Percentiles rank a stretch among this genome's conserved stretches.
phyloP scores from a whole-genome alignment of 1,284 basidiomycete species.

The Ceratobasidium sp. region DNA sequence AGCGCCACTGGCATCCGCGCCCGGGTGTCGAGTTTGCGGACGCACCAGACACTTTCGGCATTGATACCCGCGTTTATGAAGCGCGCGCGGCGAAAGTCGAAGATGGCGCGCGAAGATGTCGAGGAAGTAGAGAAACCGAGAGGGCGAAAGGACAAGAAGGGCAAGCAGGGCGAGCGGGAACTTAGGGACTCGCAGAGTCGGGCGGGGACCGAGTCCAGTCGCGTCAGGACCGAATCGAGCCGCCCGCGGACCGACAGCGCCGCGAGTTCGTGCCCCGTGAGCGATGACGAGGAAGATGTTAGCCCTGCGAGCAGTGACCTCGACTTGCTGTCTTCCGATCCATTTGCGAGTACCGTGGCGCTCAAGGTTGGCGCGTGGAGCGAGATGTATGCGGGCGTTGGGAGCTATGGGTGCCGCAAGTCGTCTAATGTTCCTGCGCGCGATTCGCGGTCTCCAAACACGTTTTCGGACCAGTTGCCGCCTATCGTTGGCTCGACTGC shows the following conservation, averaged over 20 bases:
- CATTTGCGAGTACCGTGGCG: slow-evolving; percentile 36
- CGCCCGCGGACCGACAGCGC: slow-evolving; percentile 16
- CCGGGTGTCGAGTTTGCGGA: slow-evolving; percentile 41
- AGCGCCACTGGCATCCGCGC: slow-evolving; percentile 27
- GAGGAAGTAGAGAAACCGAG: slow-evolving; percentile 1
- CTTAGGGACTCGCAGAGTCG: not conserved
- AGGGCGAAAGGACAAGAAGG: slow-evolving; percentile 2
- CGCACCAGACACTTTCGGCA: slow-evolving; percentile 20
- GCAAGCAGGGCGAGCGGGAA: not conserved
- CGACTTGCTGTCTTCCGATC: slow-evolving; percentile 39
- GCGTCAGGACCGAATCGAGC: slow-evolving; percentile 12
- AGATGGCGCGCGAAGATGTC: slow-evolving; percentile 11
- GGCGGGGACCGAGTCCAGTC: slow-evolving; percentile 9
- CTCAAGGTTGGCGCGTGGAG: slow-evolving; percentile 42
- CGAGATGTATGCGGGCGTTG: slow-evolving; percentile 33
- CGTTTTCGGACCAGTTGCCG: slow-evolving; percentile 1
- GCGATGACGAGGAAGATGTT: slow-evolving; percentile 32
- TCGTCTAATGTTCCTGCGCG: slow-evolving; percentile 5
- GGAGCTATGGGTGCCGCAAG: slow-evolving; percentile 9
- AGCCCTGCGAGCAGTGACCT: slow-evolving; percentile 40
- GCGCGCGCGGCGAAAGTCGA: slow-evolving; percentile 33
- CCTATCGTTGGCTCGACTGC: slow-evolving; percentile 5
- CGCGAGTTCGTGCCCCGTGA: slow-evolving; percentile 13
- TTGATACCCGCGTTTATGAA: slow-evolving; percentile 43
- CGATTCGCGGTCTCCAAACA: not conserved